Evolutionary conservation across 2,329 filamentous ascomycete species (phyloP).

Genomic region (Coniella lustricola): DNA sequence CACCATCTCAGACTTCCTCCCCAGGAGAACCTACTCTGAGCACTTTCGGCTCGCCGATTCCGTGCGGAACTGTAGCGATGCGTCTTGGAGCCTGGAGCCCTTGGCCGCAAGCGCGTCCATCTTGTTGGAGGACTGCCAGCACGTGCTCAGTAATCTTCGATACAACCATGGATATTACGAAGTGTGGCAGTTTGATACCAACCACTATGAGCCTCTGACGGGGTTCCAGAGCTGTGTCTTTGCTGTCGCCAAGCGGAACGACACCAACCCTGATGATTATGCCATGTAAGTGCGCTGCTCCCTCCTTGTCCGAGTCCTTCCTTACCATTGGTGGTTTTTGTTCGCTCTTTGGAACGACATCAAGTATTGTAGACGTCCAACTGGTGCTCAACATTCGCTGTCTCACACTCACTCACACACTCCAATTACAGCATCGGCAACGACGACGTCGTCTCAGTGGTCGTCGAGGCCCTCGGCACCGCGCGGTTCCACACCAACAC

Average conservation of each 20-base stretch:
- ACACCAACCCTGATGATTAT: background rate
- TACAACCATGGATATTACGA: constrained; percentile 13
- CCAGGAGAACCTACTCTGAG: constrained; percentile 6
- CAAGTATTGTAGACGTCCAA: too few relatives aligned
- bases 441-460: constrained; percentile 4
- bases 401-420: background rate
- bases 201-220: constrained; percentile 2
- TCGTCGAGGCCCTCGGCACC: background rate
- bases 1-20: background rate
- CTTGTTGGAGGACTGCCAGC: background rate
- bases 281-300: constrained; percentile 2
- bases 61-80: constrained; percentile 7
- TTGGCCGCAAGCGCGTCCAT: background rate
- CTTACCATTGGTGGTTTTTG: too few relatives aligned
- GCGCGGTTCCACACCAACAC: background rate
- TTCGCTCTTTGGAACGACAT: background rate
- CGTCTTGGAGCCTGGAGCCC: background rate
- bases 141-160: background rate
- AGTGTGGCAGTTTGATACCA: constrained; percentile 6
- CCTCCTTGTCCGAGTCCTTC: too few relatives aligned
- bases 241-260: background rate
- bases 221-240: constrained; percentile 10
- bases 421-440: constrained; percentile 3
- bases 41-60: constrained; percentile 4
- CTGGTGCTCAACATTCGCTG: too few relatives aligned